Evolutionary conservation across 306 rosid genomes (phyloP), one percentile per base, ranked within the genome.

Genomic region (Pachyrhizus erosus): DNA sequence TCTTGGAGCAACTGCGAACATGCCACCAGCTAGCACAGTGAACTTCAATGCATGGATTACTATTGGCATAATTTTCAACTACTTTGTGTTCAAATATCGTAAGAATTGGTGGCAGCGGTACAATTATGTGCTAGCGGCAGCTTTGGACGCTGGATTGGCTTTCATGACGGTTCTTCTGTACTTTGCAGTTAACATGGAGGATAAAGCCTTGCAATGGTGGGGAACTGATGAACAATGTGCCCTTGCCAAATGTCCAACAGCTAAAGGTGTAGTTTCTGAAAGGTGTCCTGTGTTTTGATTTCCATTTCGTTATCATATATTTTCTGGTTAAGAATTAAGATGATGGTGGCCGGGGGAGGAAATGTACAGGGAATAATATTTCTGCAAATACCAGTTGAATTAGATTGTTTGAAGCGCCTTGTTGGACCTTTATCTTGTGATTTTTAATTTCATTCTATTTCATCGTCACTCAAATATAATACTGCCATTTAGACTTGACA

Each of bases 91-190:
- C 73, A 89, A 83, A 9, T 84, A 87, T 85, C 75, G 77, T 73
- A 88, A 88, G 88, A 81, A 83, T 18, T 93, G 97, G 94, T 93
- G 94, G 96, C 87, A 89, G 77, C 82, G 90, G 55, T 93, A 89
- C 84, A 91, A 91, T 52, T 88, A 93, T 73, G 75, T 93, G 48
- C 91, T 93, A 5, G 92, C 97, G 8, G 96, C 91, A 13, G 92
- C 92, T 68, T 39, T 93, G 67, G 97, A 93, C 48, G 96, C 92
- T 37, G 96, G 97, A 33, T 80, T 90, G 84, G 96, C 96, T 75
- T 88, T 89, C 86, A 87, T 88, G 88, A 85, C 85, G n/a, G 86
- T 88, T 76, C 75, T 91, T 77, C 67, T 91, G 13, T 87, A 85
- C 70, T 88, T 91, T 70, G 4, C 84, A 31, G 13, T 93, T 23